Conservation (phyloP, 75 land plant species). For the Azolla pinnata region DNA sequence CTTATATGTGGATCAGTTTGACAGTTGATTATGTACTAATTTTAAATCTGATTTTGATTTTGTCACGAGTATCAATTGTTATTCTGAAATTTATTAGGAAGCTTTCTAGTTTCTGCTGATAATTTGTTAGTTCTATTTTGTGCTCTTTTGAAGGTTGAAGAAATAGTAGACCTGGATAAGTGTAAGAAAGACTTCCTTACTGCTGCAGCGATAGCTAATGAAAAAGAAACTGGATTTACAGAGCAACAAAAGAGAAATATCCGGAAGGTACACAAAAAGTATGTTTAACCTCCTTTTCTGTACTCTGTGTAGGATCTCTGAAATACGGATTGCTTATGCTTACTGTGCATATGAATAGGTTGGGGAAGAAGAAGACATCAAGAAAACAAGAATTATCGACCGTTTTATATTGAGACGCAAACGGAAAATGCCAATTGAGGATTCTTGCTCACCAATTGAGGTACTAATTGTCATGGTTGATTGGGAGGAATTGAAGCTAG, state of each 20-base stretch:
- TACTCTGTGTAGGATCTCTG: too few species aligned
- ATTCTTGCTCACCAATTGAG: too few species aligned
- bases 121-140: background rate
- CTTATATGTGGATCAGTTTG: too few species aligned
- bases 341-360: conserved; percentile 33
- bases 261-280: conserved; percentile 57
- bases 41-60: too few species aligned
- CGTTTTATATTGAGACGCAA: conserved; percentile 38
- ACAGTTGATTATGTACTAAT: too few species aligned
- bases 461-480: too few species aligned
- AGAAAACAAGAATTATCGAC: conserved; percentile 40
- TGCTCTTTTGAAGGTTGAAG: conserved; percentile 63
- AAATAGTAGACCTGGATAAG: conserved; percentile 74
- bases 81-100: too few species aligned
- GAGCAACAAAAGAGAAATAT: conserved; percentile 65
- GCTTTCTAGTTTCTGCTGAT: background rate
- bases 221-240: conserved; percentile 49
- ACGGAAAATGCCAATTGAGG: too few species aligned
- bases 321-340: too few species aligned
- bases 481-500: too few species aligned
- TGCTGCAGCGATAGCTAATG: conserved; percentile 71
- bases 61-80: too few species aligned
- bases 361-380: conserved; percentile 85
- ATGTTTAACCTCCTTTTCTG: too few species aligned
- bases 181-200: conserved; percentile 40